Conservation (phyloP, 2,329 filamentous ascomycete genomes). For the Fusarium pilosicola region DNA sequence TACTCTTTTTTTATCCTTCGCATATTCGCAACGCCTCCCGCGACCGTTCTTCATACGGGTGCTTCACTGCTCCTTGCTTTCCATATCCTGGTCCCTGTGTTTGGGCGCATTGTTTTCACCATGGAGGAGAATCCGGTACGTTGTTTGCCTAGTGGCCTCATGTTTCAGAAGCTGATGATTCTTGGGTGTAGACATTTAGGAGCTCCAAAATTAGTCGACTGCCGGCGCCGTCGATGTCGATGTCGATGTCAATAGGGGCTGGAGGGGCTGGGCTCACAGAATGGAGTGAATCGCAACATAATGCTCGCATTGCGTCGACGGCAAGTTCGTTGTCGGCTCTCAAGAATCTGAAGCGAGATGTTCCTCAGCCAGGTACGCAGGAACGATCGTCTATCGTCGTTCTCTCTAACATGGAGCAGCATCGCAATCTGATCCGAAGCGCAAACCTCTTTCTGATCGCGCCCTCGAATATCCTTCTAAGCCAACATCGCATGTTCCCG, state of each 20-base stretch:
- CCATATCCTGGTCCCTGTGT: conserved; percentile 41
- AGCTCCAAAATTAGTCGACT: conserved; percentile 48
- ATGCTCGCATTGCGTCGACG: conserved; percentile 59
- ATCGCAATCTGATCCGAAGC: conserved; percentile 66
- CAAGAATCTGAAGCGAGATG: conserved; percentile 63
- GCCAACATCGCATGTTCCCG: conserved; percentile 50
- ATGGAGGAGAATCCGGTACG: conserved; percentile 51
- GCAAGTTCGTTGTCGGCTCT: conserved; percentile 52
- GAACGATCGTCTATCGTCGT: background rate
- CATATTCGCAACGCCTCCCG: conserved; percentile 41
- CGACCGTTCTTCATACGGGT: conserved; percentile 36
- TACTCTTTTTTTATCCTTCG: background rate
- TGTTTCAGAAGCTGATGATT: conserved; percentile 8
- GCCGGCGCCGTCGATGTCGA: conserved; percentile 39
- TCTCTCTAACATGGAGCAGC: conserved; percentile 51
- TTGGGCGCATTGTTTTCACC: conserved; percentile 37
- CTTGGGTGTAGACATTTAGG: conserved; percentile 40
- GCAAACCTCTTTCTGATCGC: conserved; percentile 66
- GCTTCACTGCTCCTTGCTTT: conserved; percentile 53
- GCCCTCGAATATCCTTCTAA: conserved; percentile 61
- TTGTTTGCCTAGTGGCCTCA: background rate
- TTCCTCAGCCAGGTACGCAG: conserved; percentile 55
- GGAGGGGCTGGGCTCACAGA: conserved; percentile 59
- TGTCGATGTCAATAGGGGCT: conserved; percentile 37
- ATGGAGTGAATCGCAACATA: conserved; percentile 69